A percentile compares a stretch with the other conserved stretches of the same genome.
phyloP scores from a whole-genome alignment of 129 eudicot species.

The Flaveria robusta region DNA sequence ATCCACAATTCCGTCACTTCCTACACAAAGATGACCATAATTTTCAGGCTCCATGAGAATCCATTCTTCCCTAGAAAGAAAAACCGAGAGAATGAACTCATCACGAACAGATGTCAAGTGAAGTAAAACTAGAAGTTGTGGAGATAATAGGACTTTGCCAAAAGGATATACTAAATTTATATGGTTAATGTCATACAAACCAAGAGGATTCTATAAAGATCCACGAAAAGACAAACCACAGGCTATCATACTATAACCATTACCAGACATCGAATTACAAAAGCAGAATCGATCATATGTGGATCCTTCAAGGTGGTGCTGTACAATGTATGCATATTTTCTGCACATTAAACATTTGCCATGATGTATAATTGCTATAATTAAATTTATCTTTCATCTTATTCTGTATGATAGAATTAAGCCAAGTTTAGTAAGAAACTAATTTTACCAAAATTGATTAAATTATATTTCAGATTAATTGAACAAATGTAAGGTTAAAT shows the following conservation, averaged over 20 bases:
- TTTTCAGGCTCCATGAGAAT: too few relatives aligned
- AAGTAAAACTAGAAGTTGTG: neutral
- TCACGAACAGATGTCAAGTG: neutral
- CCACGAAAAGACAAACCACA: neutral
- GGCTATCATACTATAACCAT: neutral
- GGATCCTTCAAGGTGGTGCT: slow-evolving; percentile 8
- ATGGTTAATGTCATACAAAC: neutral
- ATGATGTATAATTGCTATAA: neutral
- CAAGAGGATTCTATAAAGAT: neutral
- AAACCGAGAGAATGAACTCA: neutral
- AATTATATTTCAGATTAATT: neutral
- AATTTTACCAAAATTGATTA: too few relatives aligned
- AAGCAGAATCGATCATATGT: slow-evolving; percentile 14
- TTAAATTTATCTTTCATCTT: neutral
- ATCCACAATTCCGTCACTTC: too few relatives aligned
- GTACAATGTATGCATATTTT: slow-evolving; percentile 18
- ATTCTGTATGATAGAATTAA: neutral
- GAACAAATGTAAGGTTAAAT: neutral
- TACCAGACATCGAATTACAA: slow-evolving; percentile 11
- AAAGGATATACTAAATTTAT: neutral
- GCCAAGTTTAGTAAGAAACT: neutral
- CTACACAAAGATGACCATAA: too few relatives aligned
- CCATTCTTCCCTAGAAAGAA: neutral
- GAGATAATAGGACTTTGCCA: neutral
- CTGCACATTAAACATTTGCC: slow-evolving; percentile 22